phyloP scores from a whole-genome alignment of 2,329 filamentous ascomycete species.

The Fusarium pininemorale region DNA sequence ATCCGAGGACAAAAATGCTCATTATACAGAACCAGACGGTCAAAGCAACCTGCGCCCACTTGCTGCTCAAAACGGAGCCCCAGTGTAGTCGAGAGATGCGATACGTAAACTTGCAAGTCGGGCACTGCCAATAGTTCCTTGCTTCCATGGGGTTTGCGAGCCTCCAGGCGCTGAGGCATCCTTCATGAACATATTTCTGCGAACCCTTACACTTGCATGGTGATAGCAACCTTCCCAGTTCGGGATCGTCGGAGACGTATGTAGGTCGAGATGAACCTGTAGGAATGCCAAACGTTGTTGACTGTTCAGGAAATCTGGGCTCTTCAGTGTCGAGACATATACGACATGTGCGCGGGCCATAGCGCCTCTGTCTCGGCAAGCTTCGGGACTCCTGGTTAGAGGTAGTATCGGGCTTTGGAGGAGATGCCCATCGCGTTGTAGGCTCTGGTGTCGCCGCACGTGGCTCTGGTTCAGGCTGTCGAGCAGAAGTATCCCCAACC shows the following conservation, averaged over 20 bases:
- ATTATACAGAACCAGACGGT: conserved; percentile 77
- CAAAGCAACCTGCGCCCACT: conserved; percentile 71
- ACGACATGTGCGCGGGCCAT: conserved; percentile 80
- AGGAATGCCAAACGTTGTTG: conserved; percentile 47
- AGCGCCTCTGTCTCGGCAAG: conserved; percentile 54
- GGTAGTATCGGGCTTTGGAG: conserved; percentile 9
- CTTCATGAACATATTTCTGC: conserved; percentile 93
- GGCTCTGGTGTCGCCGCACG: conserved; percentile 8
- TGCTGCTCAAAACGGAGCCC: conserved; percentile 75
- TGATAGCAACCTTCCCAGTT: conserved; percentile 80
- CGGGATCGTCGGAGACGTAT: conserved; percentile 79
- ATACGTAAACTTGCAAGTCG: conserved; percentile 87
- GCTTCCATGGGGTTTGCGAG: conserved; percentile 70
- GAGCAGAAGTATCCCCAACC: conserved; percentile 23
- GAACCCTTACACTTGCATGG: conserved; percentile 95
- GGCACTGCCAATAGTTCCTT: conserved; percentile 86
- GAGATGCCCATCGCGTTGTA: not conserved
- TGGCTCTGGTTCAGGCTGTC: conserved; percentile 17
- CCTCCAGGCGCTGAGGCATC: conserved; percentile 86
- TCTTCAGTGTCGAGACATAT: conserved; percentile 82
- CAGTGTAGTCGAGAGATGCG: conserved; percentile 79
- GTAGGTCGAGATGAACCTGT: conserved; percentile 48
- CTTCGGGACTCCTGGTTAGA: conserved; percentile 16
- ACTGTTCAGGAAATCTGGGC: conserved; percentile 55
- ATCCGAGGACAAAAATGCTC: conserved; percentile 84